These are phyloP conservation scores for Psidium friedrichsthalianum DNA, from an alignment of 345 rosid species.

Conservation along the genomic window DNA sequence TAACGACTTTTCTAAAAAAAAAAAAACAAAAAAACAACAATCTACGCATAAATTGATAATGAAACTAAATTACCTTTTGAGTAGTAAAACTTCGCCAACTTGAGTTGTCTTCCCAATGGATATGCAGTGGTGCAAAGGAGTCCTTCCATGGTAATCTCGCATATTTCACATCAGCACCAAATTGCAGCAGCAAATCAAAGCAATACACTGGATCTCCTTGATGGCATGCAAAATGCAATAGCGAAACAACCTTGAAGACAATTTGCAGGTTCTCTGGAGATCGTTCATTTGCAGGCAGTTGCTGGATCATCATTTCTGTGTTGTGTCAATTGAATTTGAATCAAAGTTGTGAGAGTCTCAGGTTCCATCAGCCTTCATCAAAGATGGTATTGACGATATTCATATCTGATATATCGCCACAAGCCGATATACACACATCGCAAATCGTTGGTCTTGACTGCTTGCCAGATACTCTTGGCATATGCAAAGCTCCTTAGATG, in stretches of 20 bases:
- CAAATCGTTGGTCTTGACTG: constrained; percentile 49
- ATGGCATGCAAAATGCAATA: constrained; percentile 78
- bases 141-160: constrained; percentile 66
- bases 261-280: constrained; percentile 37
- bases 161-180: constrained; percentile 61
- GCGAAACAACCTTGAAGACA: constrained; percentile 75
- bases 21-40: too few species aligned
- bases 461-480: constrained; percentile 53
- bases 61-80: constrained; percentile 42
- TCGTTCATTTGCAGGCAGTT: constrained; percentile 48
- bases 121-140: constrained; percentile 78
- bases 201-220: constrained; percentile 40
- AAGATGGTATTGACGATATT: constrained; percentile 46
- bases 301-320: constrained; percentile 40
- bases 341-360: constrained; percentile 26
- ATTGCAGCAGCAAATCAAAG: constrained; percentile 73
- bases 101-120: constrained; percentile 39
- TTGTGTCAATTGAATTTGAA: constrained; percentile 15
- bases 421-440: constrained; percentile 57
- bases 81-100: constrained; percentile 64
- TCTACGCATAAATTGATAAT: background rate
- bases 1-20: too few species aligned
- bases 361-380: constrained; percentile 26
- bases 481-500: constrained; percentile 10
- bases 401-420: constrained; percentile 37